Conservation (phyloP, 495 filamentous ascomycete species). For the Trichocladium uniseriatum region DNA sequence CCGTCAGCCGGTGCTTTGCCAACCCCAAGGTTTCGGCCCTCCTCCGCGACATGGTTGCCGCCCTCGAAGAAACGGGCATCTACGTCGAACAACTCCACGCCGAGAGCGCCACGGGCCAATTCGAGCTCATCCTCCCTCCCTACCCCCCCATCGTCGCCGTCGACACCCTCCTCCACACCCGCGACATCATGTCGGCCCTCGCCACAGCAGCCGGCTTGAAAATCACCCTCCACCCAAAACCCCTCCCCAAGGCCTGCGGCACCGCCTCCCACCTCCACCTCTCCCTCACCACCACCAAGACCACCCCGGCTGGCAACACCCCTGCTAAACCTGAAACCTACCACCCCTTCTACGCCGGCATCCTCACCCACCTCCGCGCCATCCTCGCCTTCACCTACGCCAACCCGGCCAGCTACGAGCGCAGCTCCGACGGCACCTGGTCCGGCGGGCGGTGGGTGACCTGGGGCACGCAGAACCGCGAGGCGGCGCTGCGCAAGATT, state of each 20-base stretch:
- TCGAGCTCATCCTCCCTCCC: slow-evolving; percentile 68
- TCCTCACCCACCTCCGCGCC: slow-evolving; percentile 54
- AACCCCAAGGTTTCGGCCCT: slow-evolving; percentile 46
- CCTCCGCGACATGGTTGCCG: slow-evolving; percentile 52
- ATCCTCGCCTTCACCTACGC: slow-evolving; percentile 58
- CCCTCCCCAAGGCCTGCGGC: slow-evolving; percentile 48
- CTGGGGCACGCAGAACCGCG: slow-evolving; percentile 72
- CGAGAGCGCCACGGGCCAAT: slow-evolving; percentile 67
- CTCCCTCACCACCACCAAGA: slow-evolving; percentile 41
- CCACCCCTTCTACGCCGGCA: slow-evolving; percentile 55
- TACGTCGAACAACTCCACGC: slow-evolving; percentile 66
- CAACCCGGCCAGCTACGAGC: slow-evolving; percentile 49
- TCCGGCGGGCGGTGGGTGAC: slow-evolving; percentile 62
- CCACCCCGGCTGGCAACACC: slow-evolving; percentile 7
- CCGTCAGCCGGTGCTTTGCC: slow-evolving; percentile 45
- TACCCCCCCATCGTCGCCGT: slow-evolving; percentile 56
- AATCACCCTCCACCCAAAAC: slow-evolving; percentile 72
- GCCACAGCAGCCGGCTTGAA: slow-evolving; percentile 51
- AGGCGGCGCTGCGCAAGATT: slow-evolving; percentile 56
- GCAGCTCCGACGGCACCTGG: slow-evolving; percentile 61
- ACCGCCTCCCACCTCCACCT: slow-evolving; percentile 63
- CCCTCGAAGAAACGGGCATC: slow-evolving; percentile 53
- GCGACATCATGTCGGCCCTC: slow-evolving; percentile 54
- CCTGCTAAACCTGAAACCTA: slow-evolving; percentile 27
- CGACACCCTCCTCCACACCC: slow-evolving; percentile 63